These are phyloP conservation scores for Fusarium sublunatum DNA, from an alignment of 2,329 filamentous ascomycete genomes.

Conservation along the genomic window DNA sequence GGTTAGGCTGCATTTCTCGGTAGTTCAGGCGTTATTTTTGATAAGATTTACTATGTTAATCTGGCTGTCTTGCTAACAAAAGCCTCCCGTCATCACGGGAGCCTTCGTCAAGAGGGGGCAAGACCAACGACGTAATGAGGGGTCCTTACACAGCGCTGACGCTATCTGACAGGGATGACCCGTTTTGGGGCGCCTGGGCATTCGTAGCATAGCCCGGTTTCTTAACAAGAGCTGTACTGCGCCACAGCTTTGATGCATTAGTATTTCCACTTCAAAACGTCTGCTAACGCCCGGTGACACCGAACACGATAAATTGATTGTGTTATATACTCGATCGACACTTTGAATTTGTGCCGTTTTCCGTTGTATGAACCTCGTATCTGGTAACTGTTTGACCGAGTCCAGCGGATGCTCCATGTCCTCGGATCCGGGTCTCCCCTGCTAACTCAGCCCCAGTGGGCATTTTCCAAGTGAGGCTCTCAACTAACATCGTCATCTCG, in stretches of 20 bases:
- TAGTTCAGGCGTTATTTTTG: neutral
- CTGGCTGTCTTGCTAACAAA: constrained; percentile 8
- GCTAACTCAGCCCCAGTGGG: constrained; percentile 5
- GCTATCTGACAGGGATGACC: constrained; percentile 35
- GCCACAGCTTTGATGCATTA: constrained; percentile 23
- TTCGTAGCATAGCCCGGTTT: constrained; percentile 14
- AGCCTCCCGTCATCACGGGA: neutral
- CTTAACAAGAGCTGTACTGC: constrained; percentile 7
- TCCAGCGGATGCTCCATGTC: constrained; percentile 9
- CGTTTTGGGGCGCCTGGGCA: constrained; percentile 13
- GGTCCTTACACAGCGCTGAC: constrained; percentile 40
- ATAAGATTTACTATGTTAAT: constrained; percentile 9
- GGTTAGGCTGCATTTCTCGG: neutral
- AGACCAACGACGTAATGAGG: constrained; percentile 45
- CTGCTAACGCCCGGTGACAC: constrained; percentile 28
- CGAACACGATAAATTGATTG: constrained; percentile 21
- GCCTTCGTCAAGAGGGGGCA: constrained; percentile 11
- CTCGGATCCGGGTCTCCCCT: constrained; percentile 10
- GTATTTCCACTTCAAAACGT: constrained; percentile 16
- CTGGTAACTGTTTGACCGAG: neutral
- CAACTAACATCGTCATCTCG: constrained; percentile 2
- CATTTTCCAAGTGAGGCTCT: constrained; percentile 18
- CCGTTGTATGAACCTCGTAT: too few species aligned
- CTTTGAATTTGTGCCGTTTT: too few species aligned
- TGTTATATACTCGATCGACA: too few species aligned